These are phyloP conservation scores for Sphaerobolus stellatus DNA, from an alignment of 1,284 basidiomycete genomes.

Conservation along the genomic window DNA sequence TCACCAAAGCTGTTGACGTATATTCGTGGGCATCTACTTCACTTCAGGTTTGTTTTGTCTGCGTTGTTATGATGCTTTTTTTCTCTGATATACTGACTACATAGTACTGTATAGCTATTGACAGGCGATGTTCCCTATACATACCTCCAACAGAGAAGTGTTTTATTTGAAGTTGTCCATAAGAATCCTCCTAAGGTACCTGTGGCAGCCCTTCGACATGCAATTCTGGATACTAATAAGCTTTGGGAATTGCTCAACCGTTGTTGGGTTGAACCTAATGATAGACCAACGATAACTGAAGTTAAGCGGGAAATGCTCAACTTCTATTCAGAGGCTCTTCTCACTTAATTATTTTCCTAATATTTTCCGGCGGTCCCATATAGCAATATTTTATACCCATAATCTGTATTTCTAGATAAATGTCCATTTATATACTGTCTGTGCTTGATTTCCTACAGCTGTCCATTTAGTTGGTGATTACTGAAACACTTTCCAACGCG, in stretches of 20 bases:
- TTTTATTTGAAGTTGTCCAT: neutral
- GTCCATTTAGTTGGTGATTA: too few species aligned
- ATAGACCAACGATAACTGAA: neutral
- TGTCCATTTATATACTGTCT: too few species aligned
- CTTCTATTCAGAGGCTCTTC: neutral
- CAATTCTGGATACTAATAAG: neutral
- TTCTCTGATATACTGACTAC: neutral
- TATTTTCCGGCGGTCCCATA: too few species aligned
- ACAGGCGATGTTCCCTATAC: constrained; percentile 8
- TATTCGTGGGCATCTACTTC: constrained; percentile 5
- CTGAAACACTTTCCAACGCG: too few species aligned
- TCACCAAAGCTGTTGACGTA: constrained; percentile 1
- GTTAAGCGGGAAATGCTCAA: neutral
- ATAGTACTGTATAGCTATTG: too few species aligned
- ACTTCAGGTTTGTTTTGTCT: neutral
- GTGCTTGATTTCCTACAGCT: too few species aligned
- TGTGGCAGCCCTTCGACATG: neutral
- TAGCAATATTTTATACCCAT: too few species aligned
- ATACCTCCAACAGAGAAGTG: neutral
- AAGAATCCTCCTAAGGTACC: neutral
- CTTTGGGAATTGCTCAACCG: constrained; percentile 1
- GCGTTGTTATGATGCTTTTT: neutral
- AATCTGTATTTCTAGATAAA: too few species aligned
- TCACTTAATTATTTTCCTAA: too few species aligned
- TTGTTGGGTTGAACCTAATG: neutral